A percentile compares a stretch with the other conserved stretches of the same genome.
These are phyloP conservation scores for Fusarium sp. DNA, from an alignment of 2,329 filamentous ascomycete species.

Conservation along the genomic window DNA sequence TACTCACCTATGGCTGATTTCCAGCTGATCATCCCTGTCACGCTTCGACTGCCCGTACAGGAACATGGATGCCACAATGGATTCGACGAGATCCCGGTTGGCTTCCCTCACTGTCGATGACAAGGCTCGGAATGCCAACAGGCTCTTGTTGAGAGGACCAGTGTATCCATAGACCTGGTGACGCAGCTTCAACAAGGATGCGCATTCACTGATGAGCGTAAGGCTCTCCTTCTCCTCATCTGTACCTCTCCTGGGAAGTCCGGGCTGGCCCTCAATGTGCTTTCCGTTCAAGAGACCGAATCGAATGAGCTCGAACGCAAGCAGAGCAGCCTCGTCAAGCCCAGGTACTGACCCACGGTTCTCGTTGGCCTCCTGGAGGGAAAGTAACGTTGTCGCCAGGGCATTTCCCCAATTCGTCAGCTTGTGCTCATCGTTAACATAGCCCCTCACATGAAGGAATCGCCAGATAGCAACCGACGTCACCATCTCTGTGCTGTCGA, in stretches of 20 bases:
- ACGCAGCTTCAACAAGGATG: constrained; percentile 82
- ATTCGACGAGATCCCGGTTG: constrained; percentile 86
- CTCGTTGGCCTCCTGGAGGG: constrained; percentile 66
- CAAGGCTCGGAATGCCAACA: constrained; percentile 87
- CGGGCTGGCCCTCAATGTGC: constrained; percentile 67
- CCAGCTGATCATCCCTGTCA: constrained; percentile 72
- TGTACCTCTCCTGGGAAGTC: constrained; percentile 65
- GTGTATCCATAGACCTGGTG: constrained; percentile 93
- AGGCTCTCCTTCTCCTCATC: constrained; percentile 83
- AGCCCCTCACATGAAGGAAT: constrained; percentile 89
- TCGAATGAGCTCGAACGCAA: constrained; percentile 87
- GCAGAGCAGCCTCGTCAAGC: constrained; percentile 81
- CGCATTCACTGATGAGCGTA: constrained; percentile 86
- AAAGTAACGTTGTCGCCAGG: constrained; percentile 75
- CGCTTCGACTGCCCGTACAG: constrained; percentile 83
- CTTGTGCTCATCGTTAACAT: constrained; percentile 81
- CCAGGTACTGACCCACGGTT: constrained; percentile 57
- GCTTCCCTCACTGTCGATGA: constrained; percentile 82
- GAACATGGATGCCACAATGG: constrained; percentile 82
- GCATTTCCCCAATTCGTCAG: constrained; percentile 88
- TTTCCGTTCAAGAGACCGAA: constrained; percentile 82
- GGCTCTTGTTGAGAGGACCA: constrained; percentile 89
- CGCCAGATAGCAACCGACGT: constrained; percentile 83
- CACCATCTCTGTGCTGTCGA: constrained; percentile 74
- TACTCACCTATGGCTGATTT: constrained; percentile 78